These are phyloP conservation scores for Phytophthora sansomeana DNA, from an alignment of 352 stramenopile genomes.

Conservation along the genomic window DNA sequence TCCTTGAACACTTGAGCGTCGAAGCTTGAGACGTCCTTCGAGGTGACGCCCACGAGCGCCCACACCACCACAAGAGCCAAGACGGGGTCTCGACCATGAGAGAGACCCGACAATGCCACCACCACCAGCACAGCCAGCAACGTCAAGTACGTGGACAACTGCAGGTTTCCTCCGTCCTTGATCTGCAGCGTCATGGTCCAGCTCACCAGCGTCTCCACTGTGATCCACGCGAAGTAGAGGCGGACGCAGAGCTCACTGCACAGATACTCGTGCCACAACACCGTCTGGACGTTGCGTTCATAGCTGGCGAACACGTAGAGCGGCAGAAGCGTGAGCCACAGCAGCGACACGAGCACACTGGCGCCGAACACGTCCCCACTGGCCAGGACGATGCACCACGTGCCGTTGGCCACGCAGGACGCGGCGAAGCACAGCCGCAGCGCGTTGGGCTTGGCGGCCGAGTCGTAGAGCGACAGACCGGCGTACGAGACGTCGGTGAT, in stretches of 20 bases:
- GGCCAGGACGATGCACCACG: slow-evolving; percentile 65
- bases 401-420: slow-evolving; percentile 57
- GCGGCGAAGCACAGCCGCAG: slow-evolving; percentile 65
- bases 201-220: slow-evolving; percentile 54
- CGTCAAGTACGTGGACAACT: slow-evolving; percentile 50
- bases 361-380: slow-evolving; percentile 45
- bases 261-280: slow-evolving; percentile 64
- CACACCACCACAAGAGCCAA: slow-evolving; percentile 62
- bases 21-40: slow-evolving; percentile 45
- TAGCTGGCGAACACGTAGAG: slow-evolving; percentile 76
- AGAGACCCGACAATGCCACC: slow-evolving; percentile 47
- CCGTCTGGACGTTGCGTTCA: slow-evolving; percentile 48
- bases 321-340: slow-evolving; percentile 66
- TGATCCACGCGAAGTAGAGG: slow-evolving; percentile 76
- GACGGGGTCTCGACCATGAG: slow-evolving; percentile 61
- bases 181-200: slow-evolving; percentile 64
- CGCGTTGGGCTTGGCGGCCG: slow-evolving; percentile 47
- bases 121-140: slow-evolving; percentile 59
- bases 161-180: slow-evolving; percentile 44
- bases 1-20: slow-evolving; percentile 29
- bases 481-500: slow-evolving; percentile 62
- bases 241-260: slow-evolving; percentile 70
- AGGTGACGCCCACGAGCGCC: slow-evolving; percentile 57
- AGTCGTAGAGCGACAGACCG: slow-evolving; percentile 55
- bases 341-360: slow-evolving; percentile 56